Conservation (phyloP, 768 basidiomycete genomes). For the Pleurotus sapidus region DNA sequence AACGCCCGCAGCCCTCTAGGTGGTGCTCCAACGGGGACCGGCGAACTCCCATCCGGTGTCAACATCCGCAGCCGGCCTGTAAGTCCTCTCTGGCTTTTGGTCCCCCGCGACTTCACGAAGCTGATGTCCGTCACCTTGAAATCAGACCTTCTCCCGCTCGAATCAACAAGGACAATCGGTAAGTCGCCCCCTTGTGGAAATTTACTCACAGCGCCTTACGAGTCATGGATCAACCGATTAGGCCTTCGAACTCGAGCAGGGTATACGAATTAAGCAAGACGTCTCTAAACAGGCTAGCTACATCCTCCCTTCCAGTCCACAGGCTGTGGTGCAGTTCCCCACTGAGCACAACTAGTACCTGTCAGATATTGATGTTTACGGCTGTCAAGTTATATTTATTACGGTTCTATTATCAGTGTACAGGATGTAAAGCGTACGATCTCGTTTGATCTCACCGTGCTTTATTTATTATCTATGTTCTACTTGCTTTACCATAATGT, state of each 20-base stretch:
- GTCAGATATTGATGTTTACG: too few relatives aligned
- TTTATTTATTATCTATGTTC: too few relatives aligned
- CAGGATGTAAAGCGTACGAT: too few relatives aligned
- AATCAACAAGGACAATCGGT: not conserved
- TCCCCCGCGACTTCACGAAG: not conserved
- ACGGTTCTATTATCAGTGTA: too few relatives aligned
- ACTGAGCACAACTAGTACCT: not conserved
- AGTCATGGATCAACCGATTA: not conserved
- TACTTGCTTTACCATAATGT: too few relatives aligned
- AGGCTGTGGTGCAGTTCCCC: not conserved
- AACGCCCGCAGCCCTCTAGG: slow-evolving; percentile 32
- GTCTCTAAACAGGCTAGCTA: not conserved
- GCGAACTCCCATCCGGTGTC: not conserved
- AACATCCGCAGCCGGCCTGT: not conserved
- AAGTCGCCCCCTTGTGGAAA: not conserved
- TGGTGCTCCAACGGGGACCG: not conserved
- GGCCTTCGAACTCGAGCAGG: not conserved
- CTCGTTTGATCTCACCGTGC: too few relatives aligned
- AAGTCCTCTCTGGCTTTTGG: not conserved
- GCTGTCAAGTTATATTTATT: too few relatives aligned
- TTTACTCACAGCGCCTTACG: not conserved
- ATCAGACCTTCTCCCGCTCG: not conserved
- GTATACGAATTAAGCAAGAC: not conserved
- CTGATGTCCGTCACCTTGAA: too few relatives aligned
- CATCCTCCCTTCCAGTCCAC: not conserved